These are phyloP conservation scores for Primulina huaijiensis DNA, from an alignment of 257 asterid genomes.

Conservation along the genomic window DNA sequence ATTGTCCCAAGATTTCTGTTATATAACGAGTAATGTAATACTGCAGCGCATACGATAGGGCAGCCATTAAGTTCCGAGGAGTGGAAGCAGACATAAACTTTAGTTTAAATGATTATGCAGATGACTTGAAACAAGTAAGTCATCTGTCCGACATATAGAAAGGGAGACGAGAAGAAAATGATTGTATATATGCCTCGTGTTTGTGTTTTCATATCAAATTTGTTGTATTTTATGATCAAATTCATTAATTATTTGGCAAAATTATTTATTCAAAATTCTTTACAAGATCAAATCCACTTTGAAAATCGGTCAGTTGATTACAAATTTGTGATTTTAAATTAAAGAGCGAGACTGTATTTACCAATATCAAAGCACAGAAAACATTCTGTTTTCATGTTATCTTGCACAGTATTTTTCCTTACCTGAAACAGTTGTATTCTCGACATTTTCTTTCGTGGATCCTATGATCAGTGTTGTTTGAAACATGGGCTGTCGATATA, in stretches of 20 bases:
- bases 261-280: no score
- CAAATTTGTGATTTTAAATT: no score
- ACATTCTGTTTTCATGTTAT: background rate
- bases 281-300: background rate
- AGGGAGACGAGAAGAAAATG: no score
- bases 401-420: slow-evolving; percentile 27
- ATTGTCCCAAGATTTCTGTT: background rate
- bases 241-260: no score
- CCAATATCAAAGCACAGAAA: no score
- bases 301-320: no score
- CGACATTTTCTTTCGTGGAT: background rate
- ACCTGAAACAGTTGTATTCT: slow-evolving; percentile 20
- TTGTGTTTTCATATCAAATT: background rate
- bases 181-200: background rate
- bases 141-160: background rate
- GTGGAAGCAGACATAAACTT: slow-evolving; percentile 23
- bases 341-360: no score
- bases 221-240: background rate
- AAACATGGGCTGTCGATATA: background rate
- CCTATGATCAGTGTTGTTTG: background rate
- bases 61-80: slow-evolving; percentile 26
- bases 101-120: slow-evolving; percentile 13
- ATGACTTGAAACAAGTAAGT: slow-evolving; percentile 20
- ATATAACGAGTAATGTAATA: background rate
- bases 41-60: slow-evolving; percentile 24